phyloP scores from a whole-genome alignment of 768 basidiomycete genomes.

The Boletus tylopilopsis region DNA sequence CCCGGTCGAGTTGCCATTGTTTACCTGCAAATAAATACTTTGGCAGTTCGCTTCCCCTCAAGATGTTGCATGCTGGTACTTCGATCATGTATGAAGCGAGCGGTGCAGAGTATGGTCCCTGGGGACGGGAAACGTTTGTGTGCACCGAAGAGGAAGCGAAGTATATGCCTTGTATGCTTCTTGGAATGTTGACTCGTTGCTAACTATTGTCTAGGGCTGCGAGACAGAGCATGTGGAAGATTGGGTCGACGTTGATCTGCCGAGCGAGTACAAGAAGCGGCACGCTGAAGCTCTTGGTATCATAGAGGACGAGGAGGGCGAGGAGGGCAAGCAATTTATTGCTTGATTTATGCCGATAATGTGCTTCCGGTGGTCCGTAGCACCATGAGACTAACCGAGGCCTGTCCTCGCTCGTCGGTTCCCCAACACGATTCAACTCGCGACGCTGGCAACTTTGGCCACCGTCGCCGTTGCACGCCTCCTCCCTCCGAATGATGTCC shows the following conservation, averaged over 20 bases:
- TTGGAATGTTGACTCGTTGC: background rate
- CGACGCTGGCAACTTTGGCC: constrained; percentile 1
- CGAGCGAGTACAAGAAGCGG: constrained; percentile 78
- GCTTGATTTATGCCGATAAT: background rate
- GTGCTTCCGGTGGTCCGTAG: background rate
- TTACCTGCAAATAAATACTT: constrained; percentile 33
- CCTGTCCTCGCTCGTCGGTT: background rate
- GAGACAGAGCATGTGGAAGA: constrained; percentile 80
- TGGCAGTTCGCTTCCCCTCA: constrained; percentile 52
- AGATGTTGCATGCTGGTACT: constrained; percentile 81
- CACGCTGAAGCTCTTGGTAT: constrained; percentile 32
- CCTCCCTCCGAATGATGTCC: background rate
- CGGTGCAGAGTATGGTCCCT: constrained; percentile 76
- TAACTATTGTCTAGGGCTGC: constrained; percentile 60
- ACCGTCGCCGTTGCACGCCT: constrained; percentile 7
- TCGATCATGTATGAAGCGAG: constrained; percentile 72
- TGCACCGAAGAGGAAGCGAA: constrained; percentile 61
- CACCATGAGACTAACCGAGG: background rate
- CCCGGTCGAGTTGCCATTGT: constrained; percentile 52
- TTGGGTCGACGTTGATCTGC: constrained; percentile 55
- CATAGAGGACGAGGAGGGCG: background rate
- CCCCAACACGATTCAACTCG: constrained; percentile 21
- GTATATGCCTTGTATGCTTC: constrained; percentile 33
- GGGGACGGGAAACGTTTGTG: constrained; percentile 62
- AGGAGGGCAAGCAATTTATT: background rate